These are phyloP conservation scores for Pichia gijzeniarum DNA, from an alignment of 805 yeast species.

Conservation along the genomic window DNA sequence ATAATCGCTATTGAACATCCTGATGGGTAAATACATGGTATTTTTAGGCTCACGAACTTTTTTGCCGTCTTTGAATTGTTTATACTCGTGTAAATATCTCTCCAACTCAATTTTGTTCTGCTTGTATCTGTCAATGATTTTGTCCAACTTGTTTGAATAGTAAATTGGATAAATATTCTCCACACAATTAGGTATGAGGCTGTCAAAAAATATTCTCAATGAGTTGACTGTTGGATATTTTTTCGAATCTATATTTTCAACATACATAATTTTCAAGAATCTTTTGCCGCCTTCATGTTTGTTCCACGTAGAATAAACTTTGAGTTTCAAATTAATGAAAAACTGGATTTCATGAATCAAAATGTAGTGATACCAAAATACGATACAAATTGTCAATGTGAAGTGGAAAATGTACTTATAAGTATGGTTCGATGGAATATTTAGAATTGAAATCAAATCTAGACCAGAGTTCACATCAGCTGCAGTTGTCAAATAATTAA, in stretches of 20 bases:
- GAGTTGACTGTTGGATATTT: slow-evolving; percentile 24
- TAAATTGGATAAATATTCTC: slow-evolving; percentile 55
- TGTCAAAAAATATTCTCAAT: slow-evolving; percentile 28
- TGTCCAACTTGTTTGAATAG: slow-evolving; percentile 34
- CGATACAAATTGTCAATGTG: slow-evolving; percentile 46
- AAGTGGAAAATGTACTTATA: slow-evolving; percentile 56
- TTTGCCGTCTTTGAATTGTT: slow-evolving; percentile 18
- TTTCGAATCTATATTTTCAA: slow-evolving; percentile 40
- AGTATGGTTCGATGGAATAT: slow-evolving; percentile 49
- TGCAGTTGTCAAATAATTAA: slow-evolving; percentile 37
- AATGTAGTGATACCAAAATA: slow-evolving; percentile 50
- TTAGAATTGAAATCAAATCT: slow-evolving; percentile 66
- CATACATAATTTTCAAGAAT: slow-evolving; percentile 29
- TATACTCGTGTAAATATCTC: slow-evolving; percentile 33
- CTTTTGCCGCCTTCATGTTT: slow-evolving; percentile 16
- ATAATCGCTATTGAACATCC: slow-evolving; percentile 7
- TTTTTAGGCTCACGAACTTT: slow-evolving; percentile 13
- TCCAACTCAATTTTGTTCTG: slow-evolving; percentile 34
- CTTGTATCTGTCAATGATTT: slow-evolving; percentile 26
- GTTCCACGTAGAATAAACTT: slow-evolving; percentile 29
- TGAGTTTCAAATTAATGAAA: slow-evolving; percentile 43
- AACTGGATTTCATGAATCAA: slow-evolving; percentile 50
- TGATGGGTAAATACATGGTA: slow-evolving; percentile 17
- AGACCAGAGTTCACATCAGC: slow-evolving; percentile 36
- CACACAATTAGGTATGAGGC: slow-evolving; percentile 47